Base-by-base conservation (phyloP, 2,329 filamentous ascomycete species). In the Zymoseptoria pseudotritici region DNA sequence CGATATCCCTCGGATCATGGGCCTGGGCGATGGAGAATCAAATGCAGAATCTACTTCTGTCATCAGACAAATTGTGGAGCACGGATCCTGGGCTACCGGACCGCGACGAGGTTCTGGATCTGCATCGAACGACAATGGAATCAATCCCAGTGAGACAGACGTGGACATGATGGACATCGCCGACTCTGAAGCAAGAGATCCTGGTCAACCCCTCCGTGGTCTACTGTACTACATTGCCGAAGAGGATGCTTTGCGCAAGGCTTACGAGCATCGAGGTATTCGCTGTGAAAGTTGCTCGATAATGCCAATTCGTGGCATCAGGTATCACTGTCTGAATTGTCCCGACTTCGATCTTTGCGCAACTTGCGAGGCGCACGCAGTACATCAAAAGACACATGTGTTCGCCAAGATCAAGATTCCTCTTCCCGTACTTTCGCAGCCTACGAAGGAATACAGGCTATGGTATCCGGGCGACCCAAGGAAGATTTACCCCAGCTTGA, bases 361-460 rank as follows among this genome's bases (percentile, higher is more conserved):
- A 71, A 87, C 87, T 7, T 99, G 94, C 76, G 93, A 99, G 76
- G 79, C 82, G 17, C 58, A 63, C 2, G 65, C 65, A 4, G 74
- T 79, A 60, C 93, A 96, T 71, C 86, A 83, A 70, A 95, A 93
- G 73, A 96, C 91, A 1, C 94, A 99, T 74, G 84, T 97, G 53
- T 97, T 99, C 76, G 96, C 95, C 81, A 97, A 97, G 74, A 89
- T 99, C 70, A 87, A 87, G 58, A 87, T 97, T 10, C 94, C 94
- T 1, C 89, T 91, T 0, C 91, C 92, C 0, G 89, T 91, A 29
- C 86, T 96, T 59, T 89, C 89, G 2, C 80, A 83, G 53, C 87
- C 89, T 1, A 85, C 90, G 56, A 88, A 93, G 72, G 88, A 87
- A 70, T 88, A 91, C 67, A 87, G 89, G 6, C 85, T 91, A 1